Evolutionary conservation across 495 filamentous ascomycete genomes (phyloP), one percentile per base, ranked within the genome.

Genomic region (Penicillium cataractarum): DNA sequence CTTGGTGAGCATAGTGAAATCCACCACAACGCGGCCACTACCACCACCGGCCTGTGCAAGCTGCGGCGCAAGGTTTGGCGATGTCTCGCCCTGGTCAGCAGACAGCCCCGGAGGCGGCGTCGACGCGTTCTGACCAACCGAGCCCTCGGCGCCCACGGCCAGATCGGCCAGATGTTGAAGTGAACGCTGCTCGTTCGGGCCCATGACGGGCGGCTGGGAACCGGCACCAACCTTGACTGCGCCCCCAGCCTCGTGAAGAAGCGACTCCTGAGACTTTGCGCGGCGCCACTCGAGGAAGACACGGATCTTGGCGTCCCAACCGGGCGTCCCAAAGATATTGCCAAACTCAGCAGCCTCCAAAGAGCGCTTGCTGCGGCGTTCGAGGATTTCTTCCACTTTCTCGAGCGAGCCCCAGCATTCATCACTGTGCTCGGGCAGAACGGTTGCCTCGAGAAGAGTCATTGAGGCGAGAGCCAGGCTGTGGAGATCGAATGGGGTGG

Each of bases 401-500:
- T 66, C 74, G 12, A 84, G 67, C 0, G 74, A 66, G 15, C 79
- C 72, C 82, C 81, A 76, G 68, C 80, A 75, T 58, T 79, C 68
- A 66, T 75, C 71, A 4, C 72, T 56, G 56, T 75, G 63, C 44
- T 83, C 78, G 4, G 80, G 77, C 22, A 84, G 67, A 26, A 84
- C 87, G 2, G 77, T 78, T 7, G 92, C 82, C 66, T 92, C 87
- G 27, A 88, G 73, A 8, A 96, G 82, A 27, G 86, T 87, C 66
- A 92, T 76, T 1, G 87, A 77, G 9, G 84, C 82, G n/a, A 96
- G 77, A n/a, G 81, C 81, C 31, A 85, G 76, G 60, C 89, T 90
- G 71, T 95, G 89, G 60, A 92, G 82, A 54, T 90, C 91, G 54
- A 96, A 80, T 0, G 91, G 90, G 10, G 77, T 78, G 3, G 74